phyloP scores from a whole-genome alignment of 805 yeast genomes.

The Candida chilensis region DNA sequence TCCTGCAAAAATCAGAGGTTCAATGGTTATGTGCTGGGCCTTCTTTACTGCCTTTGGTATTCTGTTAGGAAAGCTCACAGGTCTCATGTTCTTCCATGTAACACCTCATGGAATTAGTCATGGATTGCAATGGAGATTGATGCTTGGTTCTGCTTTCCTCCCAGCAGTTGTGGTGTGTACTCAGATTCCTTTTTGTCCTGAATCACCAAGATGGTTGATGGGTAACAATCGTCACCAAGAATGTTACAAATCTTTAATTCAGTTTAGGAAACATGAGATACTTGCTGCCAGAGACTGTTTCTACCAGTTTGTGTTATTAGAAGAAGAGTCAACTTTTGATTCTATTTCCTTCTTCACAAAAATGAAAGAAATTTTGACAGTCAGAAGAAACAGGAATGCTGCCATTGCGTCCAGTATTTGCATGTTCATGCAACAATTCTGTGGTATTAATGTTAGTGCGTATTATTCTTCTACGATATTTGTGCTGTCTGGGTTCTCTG shows the following conservation, averaged over 20 bases:
- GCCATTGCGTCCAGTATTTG: slow-evolving; percentile 34
- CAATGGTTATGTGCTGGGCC: slow-evolving; percentile 38
- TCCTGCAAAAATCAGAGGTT: slow-evolving; percentile 26
- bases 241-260: slow-evolving; percentile 21
- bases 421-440: slow-evolving; percentile 39
- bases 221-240: slow-evolving; percentile 31
- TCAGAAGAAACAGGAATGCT: slow-evolving; percentile 35
- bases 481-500: slow-evolving; percentile 23
- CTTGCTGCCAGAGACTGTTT: slow-evolving; percentile 36
- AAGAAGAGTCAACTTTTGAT: slow-evolving; percentile 28
- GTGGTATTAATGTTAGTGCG: slow-evolving; percentile 36
- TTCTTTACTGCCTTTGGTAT: slow-evolving; percentile 38
- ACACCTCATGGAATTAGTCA: slow-evolving; percentile 18
- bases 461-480: slow-evolving; percentile 33
- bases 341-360: slow-evolving; percentile 21
- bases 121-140: slow-evolving; percentile 36
- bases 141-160: slow-evolving; percentile 31
- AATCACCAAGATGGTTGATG: slow-evolving; percentile 39
- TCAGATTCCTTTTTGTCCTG: slow-evolving; percentile 37
- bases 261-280: slow-evolving; percentile 20
- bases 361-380: slow-evolving; percentile 25
- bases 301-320: slow-evolving; percentile 32
- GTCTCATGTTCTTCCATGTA: slow-evolving; percentile 28
- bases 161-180: slow-evolving; percentile 30
- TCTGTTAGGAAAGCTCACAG: slow-evolving; percentile 35